These are phyloP conservation scores for Amaranthus palmeri DNA, from an alignment of 148 eudicot genomes.

Conservation along the genomic window DNA sequence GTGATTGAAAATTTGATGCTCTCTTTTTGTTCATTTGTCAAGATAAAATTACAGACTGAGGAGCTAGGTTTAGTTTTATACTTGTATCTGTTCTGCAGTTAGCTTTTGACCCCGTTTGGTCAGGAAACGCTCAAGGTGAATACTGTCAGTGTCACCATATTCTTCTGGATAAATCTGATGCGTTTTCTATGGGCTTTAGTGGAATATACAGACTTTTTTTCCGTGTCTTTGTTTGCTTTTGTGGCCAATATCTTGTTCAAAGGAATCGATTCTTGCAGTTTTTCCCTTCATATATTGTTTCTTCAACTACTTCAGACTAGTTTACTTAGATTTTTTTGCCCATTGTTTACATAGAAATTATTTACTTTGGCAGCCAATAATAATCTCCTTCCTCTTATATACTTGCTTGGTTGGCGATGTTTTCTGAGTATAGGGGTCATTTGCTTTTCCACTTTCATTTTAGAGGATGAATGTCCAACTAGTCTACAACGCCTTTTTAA, in stretches of 20 bases:
- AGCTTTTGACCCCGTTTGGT: no score
- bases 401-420: background rate
- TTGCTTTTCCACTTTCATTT: background rate
- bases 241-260: background rate
- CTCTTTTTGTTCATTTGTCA: no score
- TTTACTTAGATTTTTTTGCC: background rate
- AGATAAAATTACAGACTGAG: no score
- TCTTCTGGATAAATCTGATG: no score
- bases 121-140: no score
- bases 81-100: no score
- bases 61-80: no score
- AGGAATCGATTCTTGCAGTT: background rate
- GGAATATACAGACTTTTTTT: no score
- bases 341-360: background rate
- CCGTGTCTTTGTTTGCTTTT: background rate
- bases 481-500: background rate
- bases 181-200: no score
- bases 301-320: background rate
- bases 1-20: no score
- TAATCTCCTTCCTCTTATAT: background rate
- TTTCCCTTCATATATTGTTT: background rate
- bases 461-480: background rate
- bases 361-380: background rate
- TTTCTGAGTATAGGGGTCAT: background rate
- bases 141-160: no score